These are phyloP conservation scores for Mycena rosella DNA, from an alignment of 768 basidiomycete genomes.

Conservation along the genomic window DNA sequence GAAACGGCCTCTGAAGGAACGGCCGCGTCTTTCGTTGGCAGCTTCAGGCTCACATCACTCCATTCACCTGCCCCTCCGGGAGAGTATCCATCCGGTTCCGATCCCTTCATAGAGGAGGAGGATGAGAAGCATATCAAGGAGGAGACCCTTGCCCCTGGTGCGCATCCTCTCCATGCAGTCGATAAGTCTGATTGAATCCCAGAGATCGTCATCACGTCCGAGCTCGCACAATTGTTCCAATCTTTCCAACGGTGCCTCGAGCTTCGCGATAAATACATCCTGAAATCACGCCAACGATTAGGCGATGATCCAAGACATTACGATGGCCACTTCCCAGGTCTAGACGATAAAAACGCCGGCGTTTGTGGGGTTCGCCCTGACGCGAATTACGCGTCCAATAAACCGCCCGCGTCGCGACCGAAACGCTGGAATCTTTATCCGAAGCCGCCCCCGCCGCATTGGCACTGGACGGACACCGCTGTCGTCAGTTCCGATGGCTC, in stretches of 20 bases:
- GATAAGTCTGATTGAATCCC: slow-evolving; percentile 36
- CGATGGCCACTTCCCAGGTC: slow-evolving; percentile 81
- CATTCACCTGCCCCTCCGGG: slow-evolving; percentile 42
- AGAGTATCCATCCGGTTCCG: slow-evolving; percentile 30
- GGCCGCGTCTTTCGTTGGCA: slow-evolving; percentile 51
- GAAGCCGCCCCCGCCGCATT: slow-evolving; percentile 92
- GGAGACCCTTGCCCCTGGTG: slow-evolving; percentile 36
- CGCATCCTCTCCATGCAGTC: slow-evolving; percentile 16
- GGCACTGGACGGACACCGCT: slow-evolving; percentile 83
- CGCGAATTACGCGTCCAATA: slow-evolving; percentile 50
- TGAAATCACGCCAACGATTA: slow-evolving; percentile 86
- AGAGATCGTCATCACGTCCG: slow-evolving; percentile 55
- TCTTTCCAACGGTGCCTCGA: slow-evolving; percentile 88
- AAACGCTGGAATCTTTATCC: slow-evolving; percentile 92
- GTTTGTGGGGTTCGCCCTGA: slow-evolving; percentile 79
- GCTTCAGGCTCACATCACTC: slow-evolving; percentile 55
- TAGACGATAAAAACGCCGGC: slow-evolving; percentile 72
- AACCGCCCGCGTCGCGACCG: slow-evolving; percentile 49
- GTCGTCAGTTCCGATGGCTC: slow-evolving; percentile 58
- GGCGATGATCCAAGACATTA: slow-evolving; percentile 96
- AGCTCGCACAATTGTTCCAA: slow-evolving; percentile 70
- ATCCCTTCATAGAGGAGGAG: slow-evolving; percentile 49
- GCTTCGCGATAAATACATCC: slow-evolving; percentile 96
- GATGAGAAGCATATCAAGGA: slow-evolving; percentile 38
- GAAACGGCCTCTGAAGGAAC: slow-evolving; percentile 61